Evolutionary conservation across 257 asterid genomes (phyloP), one percentile per base, ranked within the genome.

Genomic region (Solanum arcanum): DNA sequence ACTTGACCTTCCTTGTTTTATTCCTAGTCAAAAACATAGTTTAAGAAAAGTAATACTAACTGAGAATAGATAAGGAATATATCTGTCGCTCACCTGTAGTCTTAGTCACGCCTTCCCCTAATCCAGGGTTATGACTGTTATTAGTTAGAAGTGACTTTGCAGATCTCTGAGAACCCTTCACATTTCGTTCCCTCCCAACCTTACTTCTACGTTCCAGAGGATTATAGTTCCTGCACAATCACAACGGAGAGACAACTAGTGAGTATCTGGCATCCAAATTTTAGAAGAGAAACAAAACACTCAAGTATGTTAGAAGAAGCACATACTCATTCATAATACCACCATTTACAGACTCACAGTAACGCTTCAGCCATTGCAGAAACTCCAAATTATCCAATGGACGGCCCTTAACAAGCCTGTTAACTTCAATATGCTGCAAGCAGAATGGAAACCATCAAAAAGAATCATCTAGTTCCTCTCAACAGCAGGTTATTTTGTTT

Each of bases 331-430:
- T 95, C 95, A 93, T 93, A 73, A 93, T 90, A 86, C 99, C 99
- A 59, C 99, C 98, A 37, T 93, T 95, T 47, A 96, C 89, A 41
- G 98, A 94, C 91, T 96, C 99, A 85, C 98, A 96, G 74, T 95
- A 94, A 83, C 96, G 98, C 90, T 96, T 96, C 90, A 96, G 91
- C 99, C 99, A 96, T 89, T 96, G 99, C 75, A 96, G 91, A 77
- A 96, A 96, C 92, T 96, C 99, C 94, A 96, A 90, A 92, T 96
- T 96, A 92, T 96, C 99, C 91, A 96, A 87, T 41, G 99, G 94
- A 88, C 99, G 92, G n/a, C 92, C 98, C 88, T 96, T 96, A 59
- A 96, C 96, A 86, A 96, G 97, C 89, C 92, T 94, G 92, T 91
- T 94, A 80, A 96, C 99, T 91, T 96, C 99, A 90, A 96, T 94